Base-by-base conservation (phyloP, 2,329 filamentous ascomycete genomes). In the Penicillium frequentans region DNA sequence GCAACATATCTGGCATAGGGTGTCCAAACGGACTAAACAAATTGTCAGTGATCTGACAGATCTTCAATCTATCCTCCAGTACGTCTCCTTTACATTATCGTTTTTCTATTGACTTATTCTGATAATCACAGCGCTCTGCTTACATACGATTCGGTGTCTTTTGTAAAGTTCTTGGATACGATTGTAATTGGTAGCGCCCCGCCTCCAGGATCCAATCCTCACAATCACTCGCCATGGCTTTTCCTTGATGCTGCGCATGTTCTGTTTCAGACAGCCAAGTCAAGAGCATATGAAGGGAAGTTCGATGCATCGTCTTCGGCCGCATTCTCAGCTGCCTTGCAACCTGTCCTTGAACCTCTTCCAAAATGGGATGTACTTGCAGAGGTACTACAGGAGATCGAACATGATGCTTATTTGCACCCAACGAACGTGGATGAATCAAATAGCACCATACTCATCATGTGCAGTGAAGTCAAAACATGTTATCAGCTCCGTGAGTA, bases 1-100 rank as follows among this genome's bases (percentile, higher is more conserved):
- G 19, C 93, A 98, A 69, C 93, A 93, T 5, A 93, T 98, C 57
- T 99, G 95, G 95, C 95, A 99, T 77, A 86, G 95, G 53, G 90
- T 96, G 51, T 97, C 90, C 73, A 96, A 90, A 82, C 92, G 95
- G 75, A 98, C 93, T 2, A 91, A 90, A 68, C 93, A 97, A 75
- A 96, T 99, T 64, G 93, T 96, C 55, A 89, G 88, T 67, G 95
- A 98, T 71, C 75, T 99, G 64, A 89, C 88, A 0, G 87, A 96
- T 19, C 81, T 99, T 37, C 85, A 93, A 56, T 87, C 86, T 23
- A 88, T 98, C 73, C 82, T 99, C 16, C 89, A 93, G 74, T 89
- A 23, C 11, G n/a, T 33, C 26, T 29, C 24, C 10, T 35, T 29
- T 10, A 1, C 14, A 33, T n/a, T n/a, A 7, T 2, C 23, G n/a